A percentile compares a stretch with the other conserved stretches of the same genome.
These are phyloP conservation scores for Pneumocystis canis DNA, from an alignment of 1,139 yeast species.

Conservation along the genomic window DNA sequence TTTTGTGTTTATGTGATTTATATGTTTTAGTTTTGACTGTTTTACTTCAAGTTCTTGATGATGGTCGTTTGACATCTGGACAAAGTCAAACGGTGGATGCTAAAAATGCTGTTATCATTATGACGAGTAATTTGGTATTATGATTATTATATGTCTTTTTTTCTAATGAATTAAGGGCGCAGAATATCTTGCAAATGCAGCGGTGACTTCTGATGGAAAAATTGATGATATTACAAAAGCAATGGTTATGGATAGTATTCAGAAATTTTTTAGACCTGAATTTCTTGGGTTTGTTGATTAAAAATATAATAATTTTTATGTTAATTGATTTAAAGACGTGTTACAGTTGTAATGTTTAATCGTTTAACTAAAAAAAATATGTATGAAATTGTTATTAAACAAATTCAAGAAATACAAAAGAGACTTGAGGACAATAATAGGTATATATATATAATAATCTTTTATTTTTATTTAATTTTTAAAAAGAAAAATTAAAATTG, in stretches of 20 bases:
- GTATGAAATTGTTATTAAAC: constrained; percentile 73
- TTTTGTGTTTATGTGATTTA: neutral
- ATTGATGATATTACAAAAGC: constrained; percentile 54
- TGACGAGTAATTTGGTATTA: constrained; percentile 70
- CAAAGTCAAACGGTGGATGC: constrained; percentile 89
- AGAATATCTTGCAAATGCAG: constrained; percentile 59
- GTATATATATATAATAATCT: neutral
- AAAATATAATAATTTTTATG: constrained; percentile 25
- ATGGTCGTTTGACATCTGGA: constrained; percentile 88
- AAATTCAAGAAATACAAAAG: constrained; percentile 68
- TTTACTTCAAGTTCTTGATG: constrained; percentile 80
- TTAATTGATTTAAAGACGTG: neutral
- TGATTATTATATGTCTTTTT: neutral
- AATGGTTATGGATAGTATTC: constrained; percentile 71
- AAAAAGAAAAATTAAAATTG: constrained; percentile 47
- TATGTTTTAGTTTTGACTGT: constrained; percentile 52
- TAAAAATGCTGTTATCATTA: constrained; percentile 77
- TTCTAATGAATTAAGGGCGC: constrained; percentile 42
- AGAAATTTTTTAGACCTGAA: constrained; percentile 90
- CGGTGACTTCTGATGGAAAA: constrained; percentile 35
- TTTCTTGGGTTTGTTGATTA: constrained; percentile 90
- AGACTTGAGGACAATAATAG: constrained; percentile 66
- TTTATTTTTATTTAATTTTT: neutral
- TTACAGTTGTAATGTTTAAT: constrained; percentile 57
- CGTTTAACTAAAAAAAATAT: constrained; percentile 83